Base-by-base conservation (phyloP, 73 alveolate genomes). In the Blepharisma japonicum region DNA sequence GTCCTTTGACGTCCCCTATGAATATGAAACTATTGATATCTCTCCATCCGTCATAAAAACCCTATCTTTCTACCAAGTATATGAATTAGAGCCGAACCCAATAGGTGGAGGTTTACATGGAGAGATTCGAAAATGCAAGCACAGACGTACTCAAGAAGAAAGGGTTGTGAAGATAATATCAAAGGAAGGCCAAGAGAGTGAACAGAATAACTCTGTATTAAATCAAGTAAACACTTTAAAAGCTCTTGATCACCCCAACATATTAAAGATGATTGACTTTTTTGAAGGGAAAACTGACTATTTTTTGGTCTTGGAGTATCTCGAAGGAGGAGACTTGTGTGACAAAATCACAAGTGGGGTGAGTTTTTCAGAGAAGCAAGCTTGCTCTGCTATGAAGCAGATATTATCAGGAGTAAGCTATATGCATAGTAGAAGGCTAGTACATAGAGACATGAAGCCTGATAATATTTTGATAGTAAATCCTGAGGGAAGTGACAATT, bases 361-460 rank as follows among this genome's bases (percentile, higher is more conserved):
- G 14, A 81, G 56, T 47, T 47, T 70, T 70, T 45, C 83, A 18
- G 83, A 77, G 81, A 77, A 77, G 20, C 20, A 53, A 56, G 83
- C 83, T 11, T 82, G 82, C 6, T 47, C 21, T 47, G 56, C 48
- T 11, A 66, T 77, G 79, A 77, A 61, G 48, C 83, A 77, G 42
- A 20, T 77, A 14, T 77, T 77, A 20, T 56, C 79, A 56, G 83
- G 82, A 0, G 20, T 77, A 6, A 53, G 50, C 42, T 77, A 56
- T 55, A 18, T 49, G 54, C 83, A 77, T 77, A 18, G 55, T 18
- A 21, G 48, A 18, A 54, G 77, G n/a, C 6, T 77, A 4, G 23
- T 42, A 6, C 83, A 77, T 77, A 53, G 81, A 20, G 83, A 77
- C 56, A 27, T 77, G 25, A 77, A 77, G 56, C 83, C 70, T 66